Evolutionary conservation across 208 protist genomes (phyloP), one percentile per base, ranked within the genome.

Genomic region (Leishmania amazonensis): DNA sequence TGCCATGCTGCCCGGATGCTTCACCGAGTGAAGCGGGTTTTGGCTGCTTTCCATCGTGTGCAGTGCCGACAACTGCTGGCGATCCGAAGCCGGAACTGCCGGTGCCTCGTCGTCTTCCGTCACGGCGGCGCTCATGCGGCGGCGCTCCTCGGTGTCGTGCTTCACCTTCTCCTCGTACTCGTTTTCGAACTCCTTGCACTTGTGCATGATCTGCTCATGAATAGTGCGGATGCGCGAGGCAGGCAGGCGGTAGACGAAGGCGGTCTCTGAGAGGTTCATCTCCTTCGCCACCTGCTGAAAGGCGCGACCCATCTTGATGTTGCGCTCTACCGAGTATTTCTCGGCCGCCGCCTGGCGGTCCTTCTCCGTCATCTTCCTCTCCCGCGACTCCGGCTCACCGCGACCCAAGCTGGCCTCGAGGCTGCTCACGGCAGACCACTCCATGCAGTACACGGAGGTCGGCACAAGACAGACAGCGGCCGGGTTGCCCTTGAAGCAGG

Each of bases 211-310:
- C 65, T 85, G 47, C 75, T 92, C 85, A 65, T 91, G 87, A 51
- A 91, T 85, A 38, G 77, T 84, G 62, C 81, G 83, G 78, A 91
- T 80, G 70, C 84, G 84, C 21, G 85, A 78, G 49, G 89, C 88
- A 2, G 91, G 91, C 40, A 94, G 85, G 77, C 91, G 91, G 81
- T 91, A 94, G 64, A 93, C 84, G 68, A 96, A 95, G 60, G 87
- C 91, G 5, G 89, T 92, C 88, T 95, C 91, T 24, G 86, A 87
- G 35, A 92, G 72, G 72, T 91, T 90, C 88, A 94, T 84, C 85
- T 96, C 90, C 28, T 72, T 80, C 74, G 93, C 87, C 24, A 95
- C 79, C 45, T 79, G 60, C 76, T 92, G 88, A 74, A 95, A 93
- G 24, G 84, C 87, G 13, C 73, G 67, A 57, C 87, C 93, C 80